A percentile compares a stretch with the other conserved stretches of the same genome.
Conservation (phyloP, 2,329 filamentous ascomycete species). For the Aspergillus ochraceus region DNA sequence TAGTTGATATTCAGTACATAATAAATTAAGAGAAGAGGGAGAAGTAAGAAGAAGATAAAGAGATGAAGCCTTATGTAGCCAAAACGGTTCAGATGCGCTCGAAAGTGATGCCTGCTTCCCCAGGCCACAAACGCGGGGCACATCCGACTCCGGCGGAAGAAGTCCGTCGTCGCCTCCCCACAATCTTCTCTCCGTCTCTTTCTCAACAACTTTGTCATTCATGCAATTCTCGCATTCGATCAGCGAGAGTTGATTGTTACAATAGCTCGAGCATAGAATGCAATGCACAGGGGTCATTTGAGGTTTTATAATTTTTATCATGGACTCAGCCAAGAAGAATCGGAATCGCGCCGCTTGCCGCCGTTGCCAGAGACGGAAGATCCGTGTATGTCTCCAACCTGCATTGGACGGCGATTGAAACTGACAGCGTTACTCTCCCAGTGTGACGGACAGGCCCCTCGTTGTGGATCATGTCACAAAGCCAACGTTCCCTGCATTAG, state of each 20-base stretch:
- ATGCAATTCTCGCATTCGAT: background rate
- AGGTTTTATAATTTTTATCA: slow-evolving; percentile 1
- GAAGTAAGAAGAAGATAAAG: too few species aligned
- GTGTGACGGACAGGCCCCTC: slow-evolving; percentile 49
- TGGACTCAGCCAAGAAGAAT: slow-evolving; percentile 29
- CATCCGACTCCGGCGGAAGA: background rate
- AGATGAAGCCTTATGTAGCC: too few species aligned
- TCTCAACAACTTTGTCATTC: background rate
- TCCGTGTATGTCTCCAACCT: slow-evolving; percentile 38
- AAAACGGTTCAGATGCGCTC: too few species aligned
- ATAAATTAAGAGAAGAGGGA: too few species aligned
- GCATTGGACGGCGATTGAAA: background rate
- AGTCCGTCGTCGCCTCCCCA: background rate
- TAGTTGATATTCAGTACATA: too few species aligned
- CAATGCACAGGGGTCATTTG: background rate
- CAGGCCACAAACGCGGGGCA: background rate
- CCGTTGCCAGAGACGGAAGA: slow-evolving; percentile 52
- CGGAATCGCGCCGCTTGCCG: slow-evolving; percentile 35
- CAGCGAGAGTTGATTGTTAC: background rate
- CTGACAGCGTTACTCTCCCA: slow-evolving; percentile 18
- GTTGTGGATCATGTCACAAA: slow-evolving; percentile 48
- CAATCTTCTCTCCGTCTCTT: background rate
- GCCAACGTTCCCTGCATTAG: slow-evolving; percentile 45
- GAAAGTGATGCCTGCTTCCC: background rate
- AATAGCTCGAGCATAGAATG: background rate